Evolutionary conservation across 345 rosid genomes (phyloP).

Genomic region (Iberis pinnata): DNA sequence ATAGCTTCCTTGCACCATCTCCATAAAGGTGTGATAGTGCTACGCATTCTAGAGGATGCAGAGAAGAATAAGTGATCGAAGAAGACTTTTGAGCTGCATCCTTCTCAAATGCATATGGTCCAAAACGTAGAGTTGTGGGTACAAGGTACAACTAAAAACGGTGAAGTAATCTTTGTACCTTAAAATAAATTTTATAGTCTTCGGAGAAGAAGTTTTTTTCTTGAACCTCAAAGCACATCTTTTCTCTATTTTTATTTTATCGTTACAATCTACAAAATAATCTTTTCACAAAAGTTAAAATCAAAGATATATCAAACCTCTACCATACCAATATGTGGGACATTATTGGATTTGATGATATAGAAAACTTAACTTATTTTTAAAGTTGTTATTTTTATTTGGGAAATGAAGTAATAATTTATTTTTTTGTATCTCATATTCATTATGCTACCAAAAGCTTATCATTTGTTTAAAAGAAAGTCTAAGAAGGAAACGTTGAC

Average conservation of each 20-base stretch:
- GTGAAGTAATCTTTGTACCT: conserved; percentile 4
- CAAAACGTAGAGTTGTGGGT: background rate
- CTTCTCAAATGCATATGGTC: background rate
- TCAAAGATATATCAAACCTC: background rate
- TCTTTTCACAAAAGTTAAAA: conserved; percentile 7
- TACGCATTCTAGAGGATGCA: background rate
- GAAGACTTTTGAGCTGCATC: background rate
- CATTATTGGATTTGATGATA: background rate
- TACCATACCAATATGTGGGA: background rate
- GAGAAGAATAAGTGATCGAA: background rate
- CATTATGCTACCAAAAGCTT: too few relatives aligned
- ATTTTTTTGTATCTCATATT: too few relatives aligned
- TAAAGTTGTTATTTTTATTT: too few relatives aligned
- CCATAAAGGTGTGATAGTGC: background rate
- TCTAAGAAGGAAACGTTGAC: too few relatives aligned
- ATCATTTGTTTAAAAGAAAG: too few relatives aligned
- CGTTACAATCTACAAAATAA: conserved; percentile 12
- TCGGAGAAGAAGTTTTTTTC: too few relatives aligned
- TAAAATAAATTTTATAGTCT: too few relatives aligned
- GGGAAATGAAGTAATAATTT: too few relatives aligned
- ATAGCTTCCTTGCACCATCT: background rate
- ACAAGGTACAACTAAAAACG: background rate
- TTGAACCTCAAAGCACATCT: background rate
- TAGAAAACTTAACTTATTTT: conserved; percentile 13
- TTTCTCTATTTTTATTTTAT: background rate